Base-by-base conservation (phyloP, 495 filamentous ascomycete species). In the Hypoxylon lienhwacheense region DNA sequence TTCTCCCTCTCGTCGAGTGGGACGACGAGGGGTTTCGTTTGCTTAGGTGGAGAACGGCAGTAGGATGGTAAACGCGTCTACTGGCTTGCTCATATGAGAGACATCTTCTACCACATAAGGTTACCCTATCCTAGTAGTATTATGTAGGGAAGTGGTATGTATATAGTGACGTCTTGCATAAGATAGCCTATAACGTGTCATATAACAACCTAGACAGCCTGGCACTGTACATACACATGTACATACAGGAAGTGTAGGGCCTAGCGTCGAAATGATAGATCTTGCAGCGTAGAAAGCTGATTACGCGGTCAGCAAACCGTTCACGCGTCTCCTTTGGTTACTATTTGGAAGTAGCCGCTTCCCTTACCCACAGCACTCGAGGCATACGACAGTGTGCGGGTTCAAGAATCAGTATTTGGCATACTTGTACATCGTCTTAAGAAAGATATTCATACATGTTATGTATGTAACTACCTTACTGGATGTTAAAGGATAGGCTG, bases 301-400 rank as follows among this genome's bases (percentile, higher is more conserved):
- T 47, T 36, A 33, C 31, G 46, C 47, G 40, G 58, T 53, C 47
- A 53, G 58, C 52, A 56, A 53, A 43, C 58, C 58, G 36, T 56
- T 56, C 52, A 16, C 37, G 19, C 29, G 14, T 19, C 15, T 43
- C 31, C 32, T 25, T 55, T 61, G 52, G 58, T 61, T 53, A 20
- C 42, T 47, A 42, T 46, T 33, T 36, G 21, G 20, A 47, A 24
- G 51, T 55, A 51, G 34, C 57, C 51, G 51, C 51, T 61, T 61
- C 58, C 58, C 58, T 61, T 56, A 56, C 58, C 58, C 58, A 61
- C 42, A 20, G 31, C 35, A 47, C 31, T 36, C 51, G 44, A 47
- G 47, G 40, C 33, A 42, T 41, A 14, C 44, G 17, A 28, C 36
- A 19, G 11, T 29, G 19, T 22, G 22, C 7, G 10, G 7, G 16